Conservation (phyloP, 2,329 filamentous ascomycete species). For the Ceratocystis lukuohia region DNA sequence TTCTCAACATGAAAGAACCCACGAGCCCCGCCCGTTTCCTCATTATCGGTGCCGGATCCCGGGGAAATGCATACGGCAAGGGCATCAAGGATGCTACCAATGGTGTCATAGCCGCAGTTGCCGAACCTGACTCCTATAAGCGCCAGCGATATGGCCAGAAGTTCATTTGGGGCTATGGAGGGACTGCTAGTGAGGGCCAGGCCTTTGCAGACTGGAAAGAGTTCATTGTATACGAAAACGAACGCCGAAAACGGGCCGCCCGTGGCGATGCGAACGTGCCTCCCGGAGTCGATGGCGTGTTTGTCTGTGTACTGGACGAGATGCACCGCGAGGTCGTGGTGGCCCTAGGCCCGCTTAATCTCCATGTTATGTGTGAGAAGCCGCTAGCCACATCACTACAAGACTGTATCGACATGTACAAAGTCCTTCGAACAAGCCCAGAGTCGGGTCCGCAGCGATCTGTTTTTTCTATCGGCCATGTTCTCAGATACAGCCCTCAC, state of each 20-base stretch:
- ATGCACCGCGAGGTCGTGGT: conserved; percentile 72
- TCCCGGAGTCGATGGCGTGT: conserved; percentile 47
- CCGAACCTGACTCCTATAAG: conserved; percentile 69
- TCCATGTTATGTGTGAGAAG: conserved; percentile 94
- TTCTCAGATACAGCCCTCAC: conserved; percentile 83
- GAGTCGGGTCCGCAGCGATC: conserved; percentile 22
- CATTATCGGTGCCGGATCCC: conserved; percentile 70
- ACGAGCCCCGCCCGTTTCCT: conserved; percentile 48
- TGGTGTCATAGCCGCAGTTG: conserved; percentile 61
- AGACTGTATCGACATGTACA: conserved; percentile 66
- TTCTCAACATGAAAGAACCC: not conserved
- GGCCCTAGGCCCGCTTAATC: conserved; percentile 51
- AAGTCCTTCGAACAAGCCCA: conserved; percentile 34
- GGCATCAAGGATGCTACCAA: conserved; percentile 52
- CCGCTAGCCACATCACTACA: conserved; percentile 67
- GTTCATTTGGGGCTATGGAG: conserved; percentile 54
- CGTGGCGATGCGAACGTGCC: conserved; percentile 35
- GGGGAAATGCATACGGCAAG: conserved; percentile 60
- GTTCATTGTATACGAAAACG: conserved; percentile 59
- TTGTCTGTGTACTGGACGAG: conserved; percentile 66
- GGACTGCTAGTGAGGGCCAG: conserved; percentile 42
- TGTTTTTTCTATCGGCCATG: conserved; percentile 84
- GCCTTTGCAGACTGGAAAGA: conserved; percentile 61
- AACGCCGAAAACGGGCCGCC: conserved; percentile 39
- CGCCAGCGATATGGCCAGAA: conserved; percentile 53